Base-by-base conservation (phyloP, 2,329 filamentous ascomycete genomes). In the Hypoxylon sp. region DNA sequence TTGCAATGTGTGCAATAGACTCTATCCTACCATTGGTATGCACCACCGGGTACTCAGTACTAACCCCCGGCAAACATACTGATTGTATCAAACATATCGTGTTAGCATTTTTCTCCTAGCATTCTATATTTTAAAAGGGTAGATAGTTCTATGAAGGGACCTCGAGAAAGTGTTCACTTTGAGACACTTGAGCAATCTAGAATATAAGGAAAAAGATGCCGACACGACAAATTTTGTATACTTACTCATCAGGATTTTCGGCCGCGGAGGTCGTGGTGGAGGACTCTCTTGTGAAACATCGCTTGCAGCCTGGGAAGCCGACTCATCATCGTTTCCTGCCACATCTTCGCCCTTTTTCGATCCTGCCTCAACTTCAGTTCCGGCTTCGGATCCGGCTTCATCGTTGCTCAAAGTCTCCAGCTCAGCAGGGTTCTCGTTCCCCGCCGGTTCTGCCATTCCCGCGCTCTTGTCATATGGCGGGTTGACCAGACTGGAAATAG, bases 181-280 rank as follows among this genome's bases (percentile, higher is more conserved):
- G n/a, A n/a, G n/a, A n/a, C n/a, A n/a, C n/a, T n/a, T n/a, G n/a
- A n/a, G n/a, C n/a, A n/a, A n/a, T n/a, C n/a, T n/a, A n/a, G n/a
- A n/a, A n/a, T n/a, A n/a, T n/a, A n/a, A n/a, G n/a, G n/a, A n/a
- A n/a, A n/a, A n/a, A n/a, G n/a, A n/a, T n/a, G n/a, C n/a, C n/a
- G n/a, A n/a, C n/a, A n/a, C n/a, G n/a, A n/a, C n/a, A n/a, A n/a
- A n/a, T n/a, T n/a, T n/a, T n/a, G n/a, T n/a, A n/a, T n/a, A n/a
- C n/a, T n/a, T n/a, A n/a, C n/a, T 58, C 55, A 62, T 58, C 15
- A 62, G 32, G 44, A 54, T 41, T 13, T 51, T 58, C 4, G 54
- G 37, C 20, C 13, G 32, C 19, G 4, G 11, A 39, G 7, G 48
- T 6, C 50, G 17, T 39, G 50, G 44, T 39, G 50, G 44, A 7